Conservation (phyloP, 2,329 filamentous ascomycete genomes). For the Calycina marina region DNA sequence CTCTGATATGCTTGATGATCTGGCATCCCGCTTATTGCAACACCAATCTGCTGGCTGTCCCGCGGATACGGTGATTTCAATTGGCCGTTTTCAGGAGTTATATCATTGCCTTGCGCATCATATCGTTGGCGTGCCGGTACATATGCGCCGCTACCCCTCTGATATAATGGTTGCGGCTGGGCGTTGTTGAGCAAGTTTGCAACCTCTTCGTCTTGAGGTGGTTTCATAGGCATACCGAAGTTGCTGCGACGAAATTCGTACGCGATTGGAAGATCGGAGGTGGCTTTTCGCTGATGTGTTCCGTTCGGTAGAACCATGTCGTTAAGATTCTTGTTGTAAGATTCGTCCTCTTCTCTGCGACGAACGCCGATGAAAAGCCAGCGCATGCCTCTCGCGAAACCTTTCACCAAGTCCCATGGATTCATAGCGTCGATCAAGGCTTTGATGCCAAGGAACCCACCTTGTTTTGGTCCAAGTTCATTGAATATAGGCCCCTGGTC, state of each 20-base stretch:
- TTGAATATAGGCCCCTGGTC: conserved; percentile 21
- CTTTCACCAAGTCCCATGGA: conserved; percentile 71
- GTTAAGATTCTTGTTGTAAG: conserved; percentile 32
- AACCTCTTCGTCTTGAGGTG: conserved; percentile 14
- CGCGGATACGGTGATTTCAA: conserved; percentile 1
- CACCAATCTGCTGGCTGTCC: conserved; percentile 7
- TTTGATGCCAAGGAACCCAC: conserved; percentile 47
- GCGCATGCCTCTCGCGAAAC: conserved; percentile 53
- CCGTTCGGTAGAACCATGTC: conserved; percentile 43
- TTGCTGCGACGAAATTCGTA: conserved; percentile 19
- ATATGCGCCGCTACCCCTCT: conserved; percentile 8
- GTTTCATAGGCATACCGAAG: conserved; percentile 14
- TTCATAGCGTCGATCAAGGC: conserved; percentile 63
- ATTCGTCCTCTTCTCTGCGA: conserved; percentile 37
- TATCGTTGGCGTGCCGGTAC: conserved; percentile 19
- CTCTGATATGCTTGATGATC: conserved; percentile 13
- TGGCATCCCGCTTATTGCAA: conserved; percentile 12
- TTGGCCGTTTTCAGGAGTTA: conserved; percentile 7
- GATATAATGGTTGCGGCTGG: conserved; percentile 17
- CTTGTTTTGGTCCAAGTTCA: conserved; percentile 36
- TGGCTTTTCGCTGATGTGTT: conserved; percentile 33
- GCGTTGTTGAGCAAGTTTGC: conserved; percentile 19
- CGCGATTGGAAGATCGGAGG: conserved; percentile 16
- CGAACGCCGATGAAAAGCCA: conserved; percentile 70
- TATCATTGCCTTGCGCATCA: conserved; percentile 16